These are phyloP conservation scores for Linnemannia schmuckeri DNA, from an alignment of 192 early-diverging fungal genomes.

Conservation along the genomic window DNA sequence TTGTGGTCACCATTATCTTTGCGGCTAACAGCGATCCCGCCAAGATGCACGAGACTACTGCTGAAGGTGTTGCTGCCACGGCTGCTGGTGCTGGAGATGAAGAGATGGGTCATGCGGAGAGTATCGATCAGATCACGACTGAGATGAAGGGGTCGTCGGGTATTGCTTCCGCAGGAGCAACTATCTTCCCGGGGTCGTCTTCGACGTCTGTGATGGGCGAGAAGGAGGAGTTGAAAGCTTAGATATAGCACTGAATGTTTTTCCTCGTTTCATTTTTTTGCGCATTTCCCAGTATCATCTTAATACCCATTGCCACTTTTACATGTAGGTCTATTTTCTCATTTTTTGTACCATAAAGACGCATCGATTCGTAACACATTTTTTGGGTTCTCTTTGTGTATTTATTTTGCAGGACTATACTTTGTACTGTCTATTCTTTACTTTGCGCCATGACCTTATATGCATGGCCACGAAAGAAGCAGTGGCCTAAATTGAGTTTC, in stretches of 20 bases:
- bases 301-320: not conserved
- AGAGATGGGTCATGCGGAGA: conserved; percentile 2
- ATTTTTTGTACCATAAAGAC: too few relatives aligned
- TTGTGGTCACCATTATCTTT: conserved; percentile 24
- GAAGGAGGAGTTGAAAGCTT: conserved; percentile 6
- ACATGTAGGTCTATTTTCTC: too few relatives aligned
- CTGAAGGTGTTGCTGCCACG: conserved; percentile 4
- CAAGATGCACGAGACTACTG: conserved; percentile 13
- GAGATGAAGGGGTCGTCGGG: not conserved
- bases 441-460: too few relatives aligned
- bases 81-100: conserved; percentile 17
- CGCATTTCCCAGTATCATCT: not conserved
- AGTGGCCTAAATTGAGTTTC: too few relatives aligned
- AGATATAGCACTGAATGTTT: not conserved
- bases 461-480: too few relatives aligned
- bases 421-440: too few relatives aligned
- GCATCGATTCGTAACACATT: too few relatives aligned
- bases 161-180: not conserved
- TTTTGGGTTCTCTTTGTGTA: too few relatives aligned
- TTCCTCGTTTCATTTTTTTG: not conserved
- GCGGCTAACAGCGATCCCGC: conserved; percentile 20
- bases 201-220: conserved; percentile 1
- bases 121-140: not conserved
- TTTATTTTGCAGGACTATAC: too few relatives aligned
- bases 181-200: conserved; percentile 3